These are phyloP conservation scores for Allomyces macrogynus DNA, from an alignment of 192 early-diverging fungal species.

Conservation along the genomic window DNA sequence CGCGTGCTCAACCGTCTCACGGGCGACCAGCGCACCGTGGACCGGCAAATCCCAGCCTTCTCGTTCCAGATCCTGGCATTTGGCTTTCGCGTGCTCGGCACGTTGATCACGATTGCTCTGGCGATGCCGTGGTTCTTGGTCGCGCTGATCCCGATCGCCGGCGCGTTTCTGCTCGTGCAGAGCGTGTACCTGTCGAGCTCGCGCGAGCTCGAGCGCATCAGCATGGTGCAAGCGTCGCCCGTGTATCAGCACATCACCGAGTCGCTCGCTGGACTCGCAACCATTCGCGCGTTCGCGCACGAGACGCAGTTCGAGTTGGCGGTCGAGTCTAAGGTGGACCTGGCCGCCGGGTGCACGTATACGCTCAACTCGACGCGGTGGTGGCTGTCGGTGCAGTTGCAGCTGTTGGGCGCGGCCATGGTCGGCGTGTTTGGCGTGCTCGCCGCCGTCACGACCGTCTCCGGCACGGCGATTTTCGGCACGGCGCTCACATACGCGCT, in stretches of 20 bases:
- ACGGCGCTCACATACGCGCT: conserved; percentile 41
- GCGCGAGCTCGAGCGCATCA: too few species aligned
- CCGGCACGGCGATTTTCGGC: conserved; percentile 25
- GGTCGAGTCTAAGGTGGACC: too few species aligned
- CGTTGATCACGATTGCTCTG: conserved; percentile 3
- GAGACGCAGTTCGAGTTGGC: too few species aligned
- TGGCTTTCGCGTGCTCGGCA: conserved; percentile 2
- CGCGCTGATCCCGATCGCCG: too few species aligned
- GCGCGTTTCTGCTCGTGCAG: too few species aligned
- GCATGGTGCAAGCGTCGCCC: too few species aligned
- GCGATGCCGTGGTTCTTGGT: not conserved
- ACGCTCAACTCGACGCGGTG: conserved; percentile 8
- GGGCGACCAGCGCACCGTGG: not conserved
- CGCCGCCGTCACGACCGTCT: conserved; percentile 16
- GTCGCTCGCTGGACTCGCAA: too few species aligned
- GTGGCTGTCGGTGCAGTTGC: conserved; percentile 40
- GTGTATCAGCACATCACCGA: too few species aligned
- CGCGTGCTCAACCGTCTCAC: conserved; percentile 2
- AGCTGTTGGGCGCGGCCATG: conserved; percentile 36
- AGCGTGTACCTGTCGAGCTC: too few species aligned
- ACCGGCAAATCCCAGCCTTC: not conserved
- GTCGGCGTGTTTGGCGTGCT: conserved; percentile 38
- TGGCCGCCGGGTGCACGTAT: too few species aligned
- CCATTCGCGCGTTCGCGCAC: too few species aligned
- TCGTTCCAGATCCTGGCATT: not conserved